A percentile compares a stretch with the other conserved stretches of the same genome.
phyloP scores from a whole-genome alignment of 306 rosid genomes.

The Dryas alaskensis region DNA sequence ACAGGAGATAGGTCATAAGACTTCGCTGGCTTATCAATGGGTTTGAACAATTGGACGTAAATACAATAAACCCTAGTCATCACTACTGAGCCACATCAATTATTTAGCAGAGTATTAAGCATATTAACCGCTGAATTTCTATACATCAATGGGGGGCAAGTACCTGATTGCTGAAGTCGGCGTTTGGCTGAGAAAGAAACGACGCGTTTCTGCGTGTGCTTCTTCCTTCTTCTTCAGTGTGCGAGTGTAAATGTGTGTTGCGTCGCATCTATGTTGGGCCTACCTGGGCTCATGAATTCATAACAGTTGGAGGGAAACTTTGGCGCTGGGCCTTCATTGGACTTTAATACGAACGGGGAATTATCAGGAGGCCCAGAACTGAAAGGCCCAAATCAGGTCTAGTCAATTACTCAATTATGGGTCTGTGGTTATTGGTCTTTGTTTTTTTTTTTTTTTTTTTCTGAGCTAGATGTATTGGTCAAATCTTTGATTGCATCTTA shows the following conservation, averaged over 20 bases:
- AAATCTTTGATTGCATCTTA: too few species aligned
- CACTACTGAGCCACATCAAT: background rate
- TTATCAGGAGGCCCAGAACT: background rate
- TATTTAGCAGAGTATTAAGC: background rate
- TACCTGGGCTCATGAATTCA: too few species aligned
- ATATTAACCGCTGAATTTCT: background rate
- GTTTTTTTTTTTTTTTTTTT: too few species aligned
- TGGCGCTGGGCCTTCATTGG: background rate
- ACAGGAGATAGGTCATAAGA: background rate
- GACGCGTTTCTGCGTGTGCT: background rate
- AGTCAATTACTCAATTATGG: background rate
- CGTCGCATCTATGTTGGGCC: background rate
- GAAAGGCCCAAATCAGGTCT: background rate
- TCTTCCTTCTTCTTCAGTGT: conserved; percentile 4
- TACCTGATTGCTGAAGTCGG: conserved; percentile 11
- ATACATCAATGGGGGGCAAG: background rate
- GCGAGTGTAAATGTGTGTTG: background rate
- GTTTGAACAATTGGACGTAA: background rate
- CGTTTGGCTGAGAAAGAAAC: background rate
- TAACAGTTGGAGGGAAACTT: background rate
- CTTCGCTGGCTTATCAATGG: background rate
- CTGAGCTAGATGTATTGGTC: too few species aligned
- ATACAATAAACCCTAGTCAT: background rate
- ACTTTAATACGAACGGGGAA: background rate
- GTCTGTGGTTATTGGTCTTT: too few species aligned